Evolutionary conservation across 805 yeast genomes (phyloP).

Genomic region (Dipodascus albidus): DNA sequence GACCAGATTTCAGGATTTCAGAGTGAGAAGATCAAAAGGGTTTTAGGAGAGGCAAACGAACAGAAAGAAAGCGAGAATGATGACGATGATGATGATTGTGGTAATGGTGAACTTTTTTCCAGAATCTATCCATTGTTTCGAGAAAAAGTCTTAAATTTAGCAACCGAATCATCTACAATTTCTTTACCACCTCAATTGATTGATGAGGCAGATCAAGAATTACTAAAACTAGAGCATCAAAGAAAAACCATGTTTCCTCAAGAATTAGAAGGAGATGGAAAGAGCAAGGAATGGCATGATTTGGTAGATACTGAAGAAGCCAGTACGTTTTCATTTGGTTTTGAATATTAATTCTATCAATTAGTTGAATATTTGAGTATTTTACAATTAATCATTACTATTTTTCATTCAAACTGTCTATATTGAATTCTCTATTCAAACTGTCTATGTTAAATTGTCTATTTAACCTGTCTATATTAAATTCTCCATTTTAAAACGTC

Average conservation of each 20-base stretch:
- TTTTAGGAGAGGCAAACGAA: constrained; percentile 37
- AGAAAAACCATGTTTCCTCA: constrained; percentile 11
- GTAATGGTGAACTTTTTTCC: background rate
- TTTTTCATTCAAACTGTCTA: background rate
- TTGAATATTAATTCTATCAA: constrained; percentile 21
- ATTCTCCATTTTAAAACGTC: too few species aligned
- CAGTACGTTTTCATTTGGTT: constrained; percentile 28
- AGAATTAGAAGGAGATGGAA: background rate
- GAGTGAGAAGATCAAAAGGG: constrained; percentile 30
- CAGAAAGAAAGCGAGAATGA: background rate
- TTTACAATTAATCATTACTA: background rate
- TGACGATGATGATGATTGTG: background rate
- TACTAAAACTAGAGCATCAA: constrained; percentile 21
- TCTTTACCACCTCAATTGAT: background rate
- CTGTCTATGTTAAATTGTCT: too few species aligned
- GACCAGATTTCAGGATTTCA: constrained; percentile 71
- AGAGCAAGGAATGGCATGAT: constrained; percentile 43
- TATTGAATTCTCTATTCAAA: too few species aligned
- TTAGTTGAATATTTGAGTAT: too few species aligned
- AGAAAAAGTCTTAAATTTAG: constrained; percentile 25
- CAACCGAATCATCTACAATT: constrained; percentile 8
- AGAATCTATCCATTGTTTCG: constrained; percentile 10
- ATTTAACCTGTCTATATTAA: too few species aligned
- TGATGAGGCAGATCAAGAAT: constrained; percentile 11
- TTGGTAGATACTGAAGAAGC: constrained; percentile 22